Base-by-base conservation (phyloP, 2,329 filamentous ascomycete species). In the Fusarium equiseti region DNA sequence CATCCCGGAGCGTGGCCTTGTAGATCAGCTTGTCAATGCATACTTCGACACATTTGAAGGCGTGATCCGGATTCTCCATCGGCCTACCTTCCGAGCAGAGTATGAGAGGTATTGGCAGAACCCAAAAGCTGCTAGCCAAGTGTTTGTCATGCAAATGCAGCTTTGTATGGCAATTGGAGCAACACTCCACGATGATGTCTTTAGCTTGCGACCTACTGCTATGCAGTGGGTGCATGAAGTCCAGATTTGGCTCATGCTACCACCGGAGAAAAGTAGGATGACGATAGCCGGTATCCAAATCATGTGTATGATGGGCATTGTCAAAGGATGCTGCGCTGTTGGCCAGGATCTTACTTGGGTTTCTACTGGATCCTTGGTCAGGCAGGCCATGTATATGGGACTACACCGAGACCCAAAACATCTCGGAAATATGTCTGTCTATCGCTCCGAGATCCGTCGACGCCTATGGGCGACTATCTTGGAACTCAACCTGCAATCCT, bases 11-110 rank as follows among this genome's bases (percentile, higher is more conserved):
- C 77, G 78, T 13, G 76, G 77, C 0, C 64, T 87, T 1, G 83
- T 85, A 0, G 86, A 89, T 62, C 76, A 82, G 54, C 81, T 90
- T 3, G 78, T 89, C 18, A 80, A 85, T 11, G 77, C 80, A 31
- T 90, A 90, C 78, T 78, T 91, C 20, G 80, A 86, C 50, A 85
- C 85, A 1, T 83, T 87, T 44, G 88, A 90, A 71, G 84, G 85
- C 2, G 84, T 87, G 18, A 83, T 87, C 66, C 83, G 89, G 5
- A 82, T 91, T 26, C 62, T 91, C 11, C 86, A 91, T 73, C 75
- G 87, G 2, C 88, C 88, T 0, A 85, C 84, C 0, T 90, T 91
- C 66, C 79, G 82, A 46, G 79, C 80, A 13, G 85, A 88, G 32
- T 91, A 90, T 69, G 80, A 82, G 12, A 72, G 76, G 5, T 86